A percentile compares a stretch with the other conserved stretches of the same genome.
Conservation (phyloP, 257 asterid species). For the Fraxinus quadrangulata region DNA sequence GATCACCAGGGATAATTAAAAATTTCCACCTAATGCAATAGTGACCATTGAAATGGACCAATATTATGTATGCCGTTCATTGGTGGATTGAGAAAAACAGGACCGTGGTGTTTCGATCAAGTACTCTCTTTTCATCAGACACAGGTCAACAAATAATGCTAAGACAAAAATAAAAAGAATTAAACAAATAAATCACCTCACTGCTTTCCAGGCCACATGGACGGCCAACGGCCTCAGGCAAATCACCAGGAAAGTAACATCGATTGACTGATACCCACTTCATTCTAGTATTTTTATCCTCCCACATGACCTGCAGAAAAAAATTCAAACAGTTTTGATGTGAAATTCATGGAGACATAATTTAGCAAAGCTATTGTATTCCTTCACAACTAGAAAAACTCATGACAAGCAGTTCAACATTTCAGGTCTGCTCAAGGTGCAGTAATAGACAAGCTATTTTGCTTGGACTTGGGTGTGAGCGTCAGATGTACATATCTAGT, state of each 20-base stretch:
- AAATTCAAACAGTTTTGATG: conserved; percentile 25
- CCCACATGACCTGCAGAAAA: conserved; percentile 83
- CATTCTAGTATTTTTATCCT: conserved; percentile 57
- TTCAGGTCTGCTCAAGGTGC: conserved; percentile 9
- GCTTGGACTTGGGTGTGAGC: neutral
- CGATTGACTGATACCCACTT: conserved; percentile 77
- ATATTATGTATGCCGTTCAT: neutral
- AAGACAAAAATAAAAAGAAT: neutral
- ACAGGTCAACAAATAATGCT: neutral
- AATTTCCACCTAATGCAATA: neutral
- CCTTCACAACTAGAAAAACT: conserved; percentile 1
- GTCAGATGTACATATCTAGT: neutral
- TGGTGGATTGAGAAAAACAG: neutral
- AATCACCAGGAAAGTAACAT: conserved; percentile 89
- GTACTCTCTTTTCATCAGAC: neutral
- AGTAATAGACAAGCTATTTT: neutral
- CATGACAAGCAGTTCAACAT: conserved; percentile 3
- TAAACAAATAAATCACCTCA: conserved; percentile 57
- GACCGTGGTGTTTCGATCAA: neutral
- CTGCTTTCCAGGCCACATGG: conserved; percentile 84
- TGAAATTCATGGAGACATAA: conserved; percentile 23
- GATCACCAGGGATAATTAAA: neutral
- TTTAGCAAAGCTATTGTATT: conserved; percentile 19
- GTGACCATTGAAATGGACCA: neutral
- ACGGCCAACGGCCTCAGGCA: conserved; percentile 90